Conservation (phyloP, 805 yeast species). For the Candida adriatica region DNA sequence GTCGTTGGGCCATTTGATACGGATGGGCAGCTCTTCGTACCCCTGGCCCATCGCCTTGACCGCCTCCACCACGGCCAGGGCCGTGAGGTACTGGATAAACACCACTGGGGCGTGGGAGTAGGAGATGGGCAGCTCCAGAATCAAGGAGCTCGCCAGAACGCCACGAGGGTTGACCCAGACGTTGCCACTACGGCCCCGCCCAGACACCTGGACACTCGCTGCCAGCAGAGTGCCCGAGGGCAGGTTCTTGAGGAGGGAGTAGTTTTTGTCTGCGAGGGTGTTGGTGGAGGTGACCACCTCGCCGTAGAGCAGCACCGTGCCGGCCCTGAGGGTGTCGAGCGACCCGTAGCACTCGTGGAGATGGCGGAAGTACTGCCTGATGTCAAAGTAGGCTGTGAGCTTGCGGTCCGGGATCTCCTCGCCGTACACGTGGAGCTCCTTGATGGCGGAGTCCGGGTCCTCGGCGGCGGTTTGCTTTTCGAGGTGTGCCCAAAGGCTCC, state of each 20-base stretch:
- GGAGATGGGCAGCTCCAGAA: conserved; percentile 45
- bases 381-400: conserved; percentile 69
- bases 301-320: conserved; percentile 63
- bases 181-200: conserved; percentile 92
- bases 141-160: conserved; percentile 73
- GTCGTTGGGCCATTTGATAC: conserved; percentile 97
- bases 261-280: conserved; percentile 69
- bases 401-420: conserved; percentile 41
- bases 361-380: conserved; percentile 43
- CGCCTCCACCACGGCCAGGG: conserved; percentile 79
- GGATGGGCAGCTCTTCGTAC: conserved; percentile 69
- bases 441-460: conserved; percentile 50
- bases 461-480: conserved; percentile 31
- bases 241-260: conserved; percentile 43
- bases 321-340: conserved; percentile 36
- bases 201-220: conserved; percentile 83
- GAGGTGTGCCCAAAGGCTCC: conserved; percentile 17
- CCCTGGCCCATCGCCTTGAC: conserved; percentile 53
- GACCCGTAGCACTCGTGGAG: conserved; percentile 30
- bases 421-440: conserved; percentile 45
- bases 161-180: conserved; percentile 95
- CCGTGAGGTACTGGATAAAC: conserved; percentile 78
- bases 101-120: conserved; percentile 55
- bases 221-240: conserved; percentile 64
- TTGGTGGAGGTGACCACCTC: conserved; percentile 90